phyloP scores from a whole-genome alignment of 2,329 filamentous ascomycete species.

The Scopulariopsis brevicaulis region DNA sequence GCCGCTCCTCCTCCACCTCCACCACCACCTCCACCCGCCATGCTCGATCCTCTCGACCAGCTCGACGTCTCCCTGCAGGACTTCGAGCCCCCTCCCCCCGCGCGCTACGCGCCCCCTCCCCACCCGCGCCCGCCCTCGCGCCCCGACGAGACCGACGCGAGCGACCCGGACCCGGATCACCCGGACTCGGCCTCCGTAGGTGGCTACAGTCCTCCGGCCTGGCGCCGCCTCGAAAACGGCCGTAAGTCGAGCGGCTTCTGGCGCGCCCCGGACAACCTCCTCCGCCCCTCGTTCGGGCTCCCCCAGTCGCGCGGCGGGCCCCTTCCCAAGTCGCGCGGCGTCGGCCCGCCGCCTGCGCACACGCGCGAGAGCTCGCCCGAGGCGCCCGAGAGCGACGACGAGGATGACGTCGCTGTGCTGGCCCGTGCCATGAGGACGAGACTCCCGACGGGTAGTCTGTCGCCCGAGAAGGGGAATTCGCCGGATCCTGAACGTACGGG shows the following conservation, averaged over 20 bases:
- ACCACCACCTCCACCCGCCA: not conserved
- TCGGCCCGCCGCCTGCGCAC: constrained; percentile 3
- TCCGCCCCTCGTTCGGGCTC: constrained; percentile 17
- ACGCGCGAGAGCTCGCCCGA: not conserved
- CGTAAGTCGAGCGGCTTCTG: constrained; percentile 49
- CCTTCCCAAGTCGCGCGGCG: too few species aligned
- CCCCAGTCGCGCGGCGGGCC: too few species aligned
- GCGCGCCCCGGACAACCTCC: constrained; percentile 40
- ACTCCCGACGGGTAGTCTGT: constrained; percentile 42
- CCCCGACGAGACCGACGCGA: constrained; percentile 8
- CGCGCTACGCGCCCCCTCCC: constrained; percentile 25
- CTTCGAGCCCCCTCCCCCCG: constrained; percentile 34
- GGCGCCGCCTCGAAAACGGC: constrained; percentile 49
- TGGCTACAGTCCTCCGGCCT: constrained; percentile 50
- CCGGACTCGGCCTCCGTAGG: constrained; percentile 36
- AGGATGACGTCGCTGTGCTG: constrained; percentile 27
- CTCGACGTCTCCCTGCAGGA: constrained; percentile 43
- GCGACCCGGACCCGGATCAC: constrained; percentile 26
- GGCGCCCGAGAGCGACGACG: constrained; percentile 10
- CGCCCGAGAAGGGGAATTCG: constrained; percentile 40
- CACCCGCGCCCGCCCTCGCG: constrained; percentile 28
- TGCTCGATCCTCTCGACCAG: constrained; percentile 22
- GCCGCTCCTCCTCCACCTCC: constrained; percentile 1
- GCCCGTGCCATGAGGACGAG: constrained; percentile 41
- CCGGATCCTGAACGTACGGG: constrained; percentile 26